A percentile compares a stretch with the other conserved stretches of the same genome.
phyloP scores from a whole-genome alignment of 306 rosid species.

The Inga laurina region DNA sequence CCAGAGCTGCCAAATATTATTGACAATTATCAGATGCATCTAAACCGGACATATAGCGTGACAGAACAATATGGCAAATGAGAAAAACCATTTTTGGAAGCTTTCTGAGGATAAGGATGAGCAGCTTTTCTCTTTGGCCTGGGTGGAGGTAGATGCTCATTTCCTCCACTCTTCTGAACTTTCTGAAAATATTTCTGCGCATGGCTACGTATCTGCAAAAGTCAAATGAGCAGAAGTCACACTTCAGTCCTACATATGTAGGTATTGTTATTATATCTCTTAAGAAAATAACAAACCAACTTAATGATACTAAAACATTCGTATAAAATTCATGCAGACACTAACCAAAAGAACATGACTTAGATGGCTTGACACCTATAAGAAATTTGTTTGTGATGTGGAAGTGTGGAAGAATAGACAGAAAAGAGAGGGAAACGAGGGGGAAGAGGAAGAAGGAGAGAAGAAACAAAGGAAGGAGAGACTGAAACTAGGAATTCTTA shows the following conservation, averaged over 20 bases:
- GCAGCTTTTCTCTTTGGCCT: slow-evolving; percentile 92
- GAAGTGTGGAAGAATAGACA: too few relatives aligned
- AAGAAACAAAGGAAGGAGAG: too few relatives aligned
- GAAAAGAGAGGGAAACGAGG: too few relatives aligned
- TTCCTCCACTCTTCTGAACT: slow-evolving; percentile 88
- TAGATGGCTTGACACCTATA: neutral
- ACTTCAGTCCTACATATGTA: slow-evolving; percentile 9
- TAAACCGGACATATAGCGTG: neutral
- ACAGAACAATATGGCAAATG: slow-evolving; percentile 7
- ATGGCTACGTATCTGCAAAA: slow-evolving; percentile 84
- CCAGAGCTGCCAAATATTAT: slow-evolving; percentile 50
- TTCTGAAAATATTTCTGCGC: slow-evolving; percentile 87
- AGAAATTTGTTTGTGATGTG: neutral
- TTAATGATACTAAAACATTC: neutral
- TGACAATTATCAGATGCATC: slow-evolving; percentile 35
- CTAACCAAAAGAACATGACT: neutral
- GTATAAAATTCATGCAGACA: neutral
- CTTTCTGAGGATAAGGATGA: slow-evolving; percentile 93
- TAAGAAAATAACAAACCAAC: neutral
- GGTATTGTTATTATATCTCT: slow-evolving; percentile 14
- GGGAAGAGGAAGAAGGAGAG: too few relatives aligned
- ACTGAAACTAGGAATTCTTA: too few relatives aligned
- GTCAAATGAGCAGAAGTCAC: neutral
- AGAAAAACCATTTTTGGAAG: slow-evolving; percentile 63
- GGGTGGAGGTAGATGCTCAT: slow-evolving; percentile 89